These are phyloP conservation scores for Candida neerlandica DNA, from an alignment of 1,139 yeast genomes.

Conservation along the genomic window DNA sequence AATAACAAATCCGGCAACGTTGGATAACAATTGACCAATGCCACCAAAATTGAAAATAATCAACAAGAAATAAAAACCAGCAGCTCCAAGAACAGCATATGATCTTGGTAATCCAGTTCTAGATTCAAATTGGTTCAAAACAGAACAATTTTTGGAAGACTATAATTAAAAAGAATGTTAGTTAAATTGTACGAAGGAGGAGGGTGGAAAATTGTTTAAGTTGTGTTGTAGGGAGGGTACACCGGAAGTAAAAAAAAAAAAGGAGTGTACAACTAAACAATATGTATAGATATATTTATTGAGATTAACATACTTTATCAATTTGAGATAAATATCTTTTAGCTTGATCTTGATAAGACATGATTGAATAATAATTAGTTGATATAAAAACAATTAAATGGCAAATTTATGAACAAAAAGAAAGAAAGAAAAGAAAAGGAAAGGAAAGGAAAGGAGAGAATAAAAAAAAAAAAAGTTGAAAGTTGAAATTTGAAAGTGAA, in stretches of 20 bases:
- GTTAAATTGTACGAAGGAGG: too few relatives aligned
- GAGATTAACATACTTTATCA: slow-evolving; percentile 29
- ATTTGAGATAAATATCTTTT: slow-evolving; percentile 29
- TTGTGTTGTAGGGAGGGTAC: neutral
- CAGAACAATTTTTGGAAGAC: slow-evolving; percentile 30
- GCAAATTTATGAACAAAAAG: slow-evolving; percentile 1
- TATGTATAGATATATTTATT: too few relatives aligned
- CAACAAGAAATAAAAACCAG: slow-evolving; percentile 66
- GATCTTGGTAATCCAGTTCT: slow-evolving; percentile 85
- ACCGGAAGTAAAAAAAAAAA: neutral
- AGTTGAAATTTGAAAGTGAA: neutral
- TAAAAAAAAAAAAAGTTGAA: too few relatives aligned
- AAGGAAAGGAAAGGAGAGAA: too few relatives aligned
- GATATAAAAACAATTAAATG: neutral
- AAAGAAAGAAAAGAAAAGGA: neutral
- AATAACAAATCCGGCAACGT: slow-evolving; percentile 85
- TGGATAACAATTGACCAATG: slow-evolving; percentile 88
- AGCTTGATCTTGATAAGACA: slow-evolving; percentile 33
- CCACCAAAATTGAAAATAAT: slow-evolving; percentile 92
- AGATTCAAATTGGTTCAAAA: slow-evolving; percentile 59
- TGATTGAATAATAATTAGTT: slow-evolving; percentile 12
- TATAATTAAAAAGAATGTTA: slow-evolving; percentile 17
- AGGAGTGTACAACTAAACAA: too few relatives aligned
- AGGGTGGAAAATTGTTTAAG: too few relatives aligned
- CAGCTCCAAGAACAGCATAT: slow-evolving; percentile 72